Conservation (phyloP, 106 monocot species). For the Dactylorhiza incarnata region DNA sequence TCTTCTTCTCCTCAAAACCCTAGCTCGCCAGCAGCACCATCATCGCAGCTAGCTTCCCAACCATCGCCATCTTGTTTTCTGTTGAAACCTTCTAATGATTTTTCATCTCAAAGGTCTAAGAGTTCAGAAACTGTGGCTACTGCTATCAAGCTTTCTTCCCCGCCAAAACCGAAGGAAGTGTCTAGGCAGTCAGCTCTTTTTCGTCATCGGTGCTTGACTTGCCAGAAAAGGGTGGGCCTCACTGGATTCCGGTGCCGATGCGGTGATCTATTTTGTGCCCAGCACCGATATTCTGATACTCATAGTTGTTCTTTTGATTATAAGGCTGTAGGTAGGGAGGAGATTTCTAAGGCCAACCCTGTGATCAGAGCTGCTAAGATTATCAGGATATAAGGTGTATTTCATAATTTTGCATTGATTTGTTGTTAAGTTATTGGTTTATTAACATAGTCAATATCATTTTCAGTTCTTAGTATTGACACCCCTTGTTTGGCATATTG, state of each 20-base stretch:
- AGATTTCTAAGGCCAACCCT: constrained; percentile 83
- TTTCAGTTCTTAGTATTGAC: too few species aligned
- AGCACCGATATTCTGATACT: constrained; percentile 63
- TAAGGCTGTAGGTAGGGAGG: constrained; percentile 74
- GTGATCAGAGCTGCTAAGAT: constrained; percentile 75
- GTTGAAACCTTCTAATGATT: constrained; percentile 31
- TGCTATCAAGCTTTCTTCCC: background rate
- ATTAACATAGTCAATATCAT: too few species aligned
- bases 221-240: constrained; percentile 68
- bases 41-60: constrained; percentile 11
- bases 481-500: too few species aligned
- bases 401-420: too few species aligned
- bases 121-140: background rate
- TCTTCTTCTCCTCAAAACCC: constrained; percentile 20
- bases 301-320: constrained; percentile 90
- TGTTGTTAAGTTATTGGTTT: background rate
- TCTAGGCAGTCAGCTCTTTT: constrained; percentile 14
- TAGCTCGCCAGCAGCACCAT: background rate
- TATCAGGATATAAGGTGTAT: constrained; percentile 64
- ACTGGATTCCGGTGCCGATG: constrained; percentile 90
- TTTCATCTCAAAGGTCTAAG: constrained; percentile 17
- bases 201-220: constrained; percentile 48
- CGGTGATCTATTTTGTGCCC: constrained; percentile 68
- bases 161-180: constrained; percentile 1
- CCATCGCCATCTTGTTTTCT: constrained; percentile 18